Evolutionary conservation across 75 land plant genomes (phyloP), one percentile per base, ranked within the genome.

Genomic region (Adiantum capillusveneris): DNA sequence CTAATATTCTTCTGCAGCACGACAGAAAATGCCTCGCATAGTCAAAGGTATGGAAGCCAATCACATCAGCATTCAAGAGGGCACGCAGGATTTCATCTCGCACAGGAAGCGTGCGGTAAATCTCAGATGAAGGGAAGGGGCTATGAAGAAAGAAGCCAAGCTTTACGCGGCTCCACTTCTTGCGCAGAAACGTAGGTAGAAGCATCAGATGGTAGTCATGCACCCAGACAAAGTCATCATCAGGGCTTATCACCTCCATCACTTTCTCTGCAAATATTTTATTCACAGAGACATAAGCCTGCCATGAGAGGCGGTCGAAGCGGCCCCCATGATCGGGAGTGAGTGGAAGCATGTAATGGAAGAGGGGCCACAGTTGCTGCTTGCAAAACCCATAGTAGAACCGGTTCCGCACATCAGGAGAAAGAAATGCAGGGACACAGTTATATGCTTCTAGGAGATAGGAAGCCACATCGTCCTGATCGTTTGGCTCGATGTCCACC

Each of bases 181-280:
- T 72, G 0, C 83, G 34, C 0, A 80, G 56, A 25, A 76, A 72
- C 0, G 80, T 70, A 3, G 80, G 76, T 0, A 80, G 58, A 17
- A 78, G 80, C 76, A 76, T 67, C 11, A 80, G 65, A 63, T 80
- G 80, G 61, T 80, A 76, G 30, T 80, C 80, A 64, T 80, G 83
- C 20, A 80, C 74, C 83, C 80, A 80, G 21, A 80, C 80, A 62
- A 72, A 80, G 53, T 80, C 83, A 45, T 76, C 83, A 17, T 80
- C 80, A 0, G 80, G 73, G 25, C 57, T 72, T 25, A 80, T 72
- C 21, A 80, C 75, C 65, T 80, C 76, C 60, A 80, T 73, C 44
- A 80, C 80, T 59, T 65, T 72, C 59, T 70, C 75, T 3, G 79
- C 74, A 56, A 79, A 79, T 16, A 66, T 57, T 42, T 71, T 75